Conservation (phyloP, 2,329 filamentous ascomycete genomes). For the Basipetospora chlamydospora region DNA sequence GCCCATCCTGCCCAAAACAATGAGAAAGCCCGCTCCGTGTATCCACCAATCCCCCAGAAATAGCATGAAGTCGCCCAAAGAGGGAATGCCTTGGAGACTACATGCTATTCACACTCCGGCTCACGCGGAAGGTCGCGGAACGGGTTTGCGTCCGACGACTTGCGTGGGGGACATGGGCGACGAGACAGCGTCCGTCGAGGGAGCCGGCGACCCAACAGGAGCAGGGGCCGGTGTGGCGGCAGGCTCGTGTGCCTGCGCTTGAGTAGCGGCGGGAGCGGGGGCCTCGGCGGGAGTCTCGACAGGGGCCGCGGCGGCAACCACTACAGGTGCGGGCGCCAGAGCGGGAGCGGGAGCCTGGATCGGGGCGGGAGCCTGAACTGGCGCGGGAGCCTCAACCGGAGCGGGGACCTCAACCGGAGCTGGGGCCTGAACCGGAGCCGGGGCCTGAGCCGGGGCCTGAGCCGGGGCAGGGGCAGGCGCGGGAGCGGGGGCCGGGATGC, state of each 20-base stretch:
- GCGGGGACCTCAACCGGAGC: background rate
- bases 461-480: background rate
- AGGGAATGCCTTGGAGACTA: constrained; percentile 4
- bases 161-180: constrained; percentile 14
- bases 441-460: background rate
- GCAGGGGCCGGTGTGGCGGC: background rate
- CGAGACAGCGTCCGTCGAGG: background rate
- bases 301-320: background rate
- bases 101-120: no score
- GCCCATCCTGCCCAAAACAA: no score
- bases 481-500: background rate
- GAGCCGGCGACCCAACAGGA: background rate
- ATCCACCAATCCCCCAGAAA: background rate
- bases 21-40: no score
- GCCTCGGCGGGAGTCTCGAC: no score
- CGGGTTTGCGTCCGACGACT: constrained; percentile 36
- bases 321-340: background rate
- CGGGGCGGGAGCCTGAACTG: background rate
- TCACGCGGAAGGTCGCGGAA: constrained; percentile 39
- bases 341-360: background rate
- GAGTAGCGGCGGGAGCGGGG: no score
- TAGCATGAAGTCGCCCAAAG: no score
- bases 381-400: background rate
- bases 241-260: no score
- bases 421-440: background rate